phyloP scores from a whole-genome alignment of 2,329 filamentous ascomycete species.

The Metarhizium humberi region DNA sequence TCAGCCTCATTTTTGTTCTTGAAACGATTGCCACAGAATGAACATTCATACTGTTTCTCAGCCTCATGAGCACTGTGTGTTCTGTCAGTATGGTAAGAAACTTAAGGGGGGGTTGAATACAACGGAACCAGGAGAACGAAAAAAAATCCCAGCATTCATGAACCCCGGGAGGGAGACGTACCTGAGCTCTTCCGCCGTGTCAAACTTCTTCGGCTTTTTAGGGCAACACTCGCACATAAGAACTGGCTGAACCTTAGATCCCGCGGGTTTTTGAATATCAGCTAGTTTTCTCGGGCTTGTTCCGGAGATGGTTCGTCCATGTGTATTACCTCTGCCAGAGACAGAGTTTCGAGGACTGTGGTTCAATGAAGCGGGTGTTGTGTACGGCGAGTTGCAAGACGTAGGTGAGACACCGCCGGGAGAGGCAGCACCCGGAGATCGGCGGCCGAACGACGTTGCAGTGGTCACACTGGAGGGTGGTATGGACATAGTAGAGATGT shows the following conservation, averaged over 20 bases:
- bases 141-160: no score
- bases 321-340: conserved; percentile 27
- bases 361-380: conserved; percentile 36
- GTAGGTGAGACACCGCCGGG: conserved; percentile 42
- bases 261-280: conserved; percentile 37
- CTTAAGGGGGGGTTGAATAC: no score
- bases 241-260: conserved; percentile 42
- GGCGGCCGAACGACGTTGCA: conserved; percentile 34
- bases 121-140: no score
- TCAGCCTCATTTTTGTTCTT: conserved; percentile 99
- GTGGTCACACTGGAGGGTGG: conserved; percentile 31
- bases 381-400: conserved; percentile 40
- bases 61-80: conserved; percentile 66
- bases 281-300: conserved; percentile 42
- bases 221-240: conserved; percentile 88
- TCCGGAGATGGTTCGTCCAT: conserved; percentile 37
- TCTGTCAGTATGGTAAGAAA: not conserved
- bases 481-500: conserved; percentile 35
- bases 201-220: conserved; percentile 95
- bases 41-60: conserved; percentile 93
- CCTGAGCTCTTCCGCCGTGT: conserved; percentile 74
- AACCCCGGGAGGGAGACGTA: conserved; percentile 34
- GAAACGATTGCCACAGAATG: conserved; percentile 88
- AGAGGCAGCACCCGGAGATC: conserved; percentile 35
- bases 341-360: conserved; percentile 40